Evolutionary conservation across 2,329 filamentous ascomycete species (phyloP).

Genomic region (Colletotrichum musicola): DNA sequence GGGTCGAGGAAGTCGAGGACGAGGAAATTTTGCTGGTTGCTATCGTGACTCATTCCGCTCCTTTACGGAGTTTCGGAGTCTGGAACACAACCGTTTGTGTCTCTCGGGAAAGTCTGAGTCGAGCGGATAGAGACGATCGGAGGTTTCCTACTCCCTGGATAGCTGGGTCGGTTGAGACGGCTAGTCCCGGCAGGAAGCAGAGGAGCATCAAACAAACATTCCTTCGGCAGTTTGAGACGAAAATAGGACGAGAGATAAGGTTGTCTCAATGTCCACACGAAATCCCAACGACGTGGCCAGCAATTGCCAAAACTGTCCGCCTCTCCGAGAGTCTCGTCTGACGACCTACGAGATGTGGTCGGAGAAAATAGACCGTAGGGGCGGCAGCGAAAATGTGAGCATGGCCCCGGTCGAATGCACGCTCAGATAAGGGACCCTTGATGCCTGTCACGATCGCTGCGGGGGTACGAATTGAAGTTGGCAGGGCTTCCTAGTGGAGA

Average conservation of each 20-base stretch:
- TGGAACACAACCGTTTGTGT: not conserved
- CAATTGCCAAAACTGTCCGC: not conserved
- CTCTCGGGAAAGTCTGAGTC: not conserved
- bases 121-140: not conserved
- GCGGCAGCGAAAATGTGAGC: slow-evolving; percentile 5
- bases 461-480: not conserved
- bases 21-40: not conserved
- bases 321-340: not conserved
- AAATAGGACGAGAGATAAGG: slow-evolving; percentile 16
- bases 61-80: not conserved
- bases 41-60: too few relatives aligned
- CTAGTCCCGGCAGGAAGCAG: not conserved
- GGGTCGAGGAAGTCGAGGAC: too few relatives aligned
- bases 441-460: not conserved
- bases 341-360: too few relatives aligned
- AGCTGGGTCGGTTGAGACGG: too few relatives aligned
- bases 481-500: not conserved
- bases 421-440: slow-evolving; percentile 2
- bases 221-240: not conserved
- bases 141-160: too few relatives aligned
- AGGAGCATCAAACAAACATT: not conserved
- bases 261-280: slow-evolving; percentile 4
- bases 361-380: not conserved
- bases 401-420: not conserved
- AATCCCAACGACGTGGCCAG: not conserved